These are phyloP conservation scores for Apiospora kogelbergensis DNA, from an alignment of 2,329 filamentous ascomycete species.

Conservation along the genomic window DNA sequence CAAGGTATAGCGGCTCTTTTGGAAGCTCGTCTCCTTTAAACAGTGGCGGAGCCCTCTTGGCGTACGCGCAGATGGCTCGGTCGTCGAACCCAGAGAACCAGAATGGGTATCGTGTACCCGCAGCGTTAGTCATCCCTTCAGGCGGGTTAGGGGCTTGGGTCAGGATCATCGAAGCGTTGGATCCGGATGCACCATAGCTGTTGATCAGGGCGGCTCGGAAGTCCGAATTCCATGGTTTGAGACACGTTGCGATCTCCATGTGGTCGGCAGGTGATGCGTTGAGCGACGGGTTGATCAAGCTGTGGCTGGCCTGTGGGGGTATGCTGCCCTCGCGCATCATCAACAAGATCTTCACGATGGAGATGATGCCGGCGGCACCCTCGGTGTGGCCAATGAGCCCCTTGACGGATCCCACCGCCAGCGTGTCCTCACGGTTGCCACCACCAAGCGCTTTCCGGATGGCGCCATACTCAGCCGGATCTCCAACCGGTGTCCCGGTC, in stretches of 20 bases:
- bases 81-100: constrained; percentile 22
- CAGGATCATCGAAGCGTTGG: constrained; percentile 28
- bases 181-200: constrained; percentile 37
- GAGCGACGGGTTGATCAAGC: constrained; percentile 27
- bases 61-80: constrained; percentile 20
- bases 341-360: constrained; percentile 33
- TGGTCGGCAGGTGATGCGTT: constrained; percentile 15
- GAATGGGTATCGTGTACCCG: constrained; percentile 13
- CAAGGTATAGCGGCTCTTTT: not conserved
- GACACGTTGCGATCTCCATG: constrained; percentile 20
- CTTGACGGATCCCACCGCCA: constrained; percentile 33
- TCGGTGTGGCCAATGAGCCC: constrained; percentile 35
- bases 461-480: constrained; percentile 32
- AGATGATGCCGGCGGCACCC: constrained; percentile 29
- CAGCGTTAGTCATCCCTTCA: not conserved
- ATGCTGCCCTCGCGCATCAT: constrained; percentile 27
- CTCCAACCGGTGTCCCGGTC: constrained; percentile 42
- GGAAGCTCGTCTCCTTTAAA: not conserved
- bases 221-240: constrained; percentile 21
- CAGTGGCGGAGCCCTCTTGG: constrained; percentile 12
- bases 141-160: constrained; percentile 17
- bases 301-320: constrained; percentile 35
- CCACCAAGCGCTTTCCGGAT: constrained; percentile 22
- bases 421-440: not conserved
- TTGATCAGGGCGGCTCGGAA: constrained; percentile 28